Evolutionary conservation across 2,329 filamentous ascomycete species (phyloP), one percentile per base, ranked within the genome.

Genomic region (Zalaria sp.): DNA sequence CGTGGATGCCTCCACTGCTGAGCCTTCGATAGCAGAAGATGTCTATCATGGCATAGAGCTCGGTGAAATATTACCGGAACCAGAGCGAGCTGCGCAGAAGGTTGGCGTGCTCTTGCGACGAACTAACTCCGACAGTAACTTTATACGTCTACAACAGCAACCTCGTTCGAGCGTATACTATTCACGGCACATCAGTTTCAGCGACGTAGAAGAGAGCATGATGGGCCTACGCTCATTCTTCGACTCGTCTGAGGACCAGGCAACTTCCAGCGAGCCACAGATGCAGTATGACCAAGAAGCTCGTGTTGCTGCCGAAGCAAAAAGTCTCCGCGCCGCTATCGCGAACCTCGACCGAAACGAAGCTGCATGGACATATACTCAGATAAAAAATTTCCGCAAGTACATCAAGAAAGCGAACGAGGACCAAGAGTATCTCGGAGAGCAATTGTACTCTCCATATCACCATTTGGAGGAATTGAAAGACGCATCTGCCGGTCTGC

Each of bases 111-210:
- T 68, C 5, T 64, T 85, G 6, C 71, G 73, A 26, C 74, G 82
- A 11, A 76, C 82, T 1, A 27, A 52, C 9, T 61, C 58, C 25
- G 46, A 25, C 72, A 79, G 51, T 81, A 49, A 56, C 18, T 51
- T 51, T 35, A 43, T 54, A 25, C 42, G 41, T 4, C 34, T 43
- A 11, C 34, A 46, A 8, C 35, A 45, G 9, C 46, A 51, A 31
- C 35, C 35, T 5, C 48, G 45, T 10, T 41, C 46, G 5, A 77
- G 83, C 46, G 68, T 69, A 27, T 74, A 73, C 43, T 84, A 79
- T 73, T 75, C 81, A 1, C 76, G 82, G 2, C 74, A 81, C 35
- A 68, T 88, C 47, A 87, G 82, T 3, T 88, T 88, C 57, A 78
- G 79, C 44, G 71, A 80, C 36, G 83, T 80, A 1, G 81, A 84